A percentile compares a stretch with the other conserved stretches of the same genome.
These are phyloP conservation scores for Thelonectria discophora DNA, from an alignment of 2,329 filamentous ascomycete species.

Conservation along the genomic window DNA sequence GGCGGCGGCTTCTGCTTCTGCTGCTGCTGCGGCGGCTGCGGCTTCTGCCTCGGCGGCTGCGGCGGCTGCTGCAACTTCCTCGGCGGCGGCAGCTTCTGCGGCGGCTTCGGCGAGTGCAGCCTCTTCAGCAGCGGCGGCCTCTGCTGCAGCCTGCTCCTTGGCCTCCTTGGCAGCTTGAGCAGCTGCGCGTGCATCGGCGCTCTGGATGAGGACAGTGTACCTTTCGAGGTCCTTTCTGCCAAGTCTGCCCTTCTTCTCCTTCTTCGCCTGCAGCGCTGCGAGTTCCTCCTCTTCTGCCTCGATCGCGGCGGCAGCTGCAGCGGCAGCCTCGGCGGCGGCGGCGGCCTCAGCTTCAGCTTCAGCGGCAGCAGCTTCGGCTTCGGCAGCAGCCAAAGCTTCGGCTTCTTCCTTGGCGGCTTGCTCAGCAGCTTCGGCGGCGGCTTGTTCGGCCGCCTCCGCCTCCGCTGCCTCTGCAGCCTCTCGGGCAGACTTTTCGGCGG, in stretches of 20 bases:
- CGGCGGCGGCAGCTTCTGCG: conserved; percentile 34
- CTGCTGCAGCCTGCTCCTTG: conserved; percentile 23
- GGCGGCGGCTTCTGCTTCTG: conserved; percentile 28
- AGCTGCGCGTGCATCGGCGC: conserved; percentile 7
- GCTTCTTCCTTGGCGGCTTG: conserved; percentile 34
- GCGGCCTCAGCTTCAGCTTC: conserved; percentile 35
- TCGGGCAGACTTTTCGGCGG: conserved; percentile 21
- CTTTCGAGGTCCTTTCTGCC: conserved; percentile 39
- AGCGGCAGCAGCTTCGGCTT: conserved; percentile 12
- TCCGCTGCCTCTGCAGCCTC: conserved; percentile 28
- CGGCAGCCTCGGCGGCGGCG: conserved; percentile 25
- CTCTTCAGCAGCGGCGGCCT: conserved; percentile 35
- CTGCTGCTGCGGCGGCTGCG: conserved; percentile 36
- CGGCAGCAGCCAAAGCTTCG: conserved; percentile 38
- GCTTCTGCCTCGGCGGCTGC: conserved; percentile 41
- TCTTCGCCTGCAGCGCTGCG: conserved; percentile 33
- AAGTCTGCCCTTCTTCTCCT: conserved; percentile 35
- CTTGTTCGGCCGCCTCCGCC: conserved; percentile 36
- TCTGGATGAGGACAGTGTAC: conserved; percentile 24
- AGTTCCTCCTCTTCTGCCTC: conserved; percentile 21
- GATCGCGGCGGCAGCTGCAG: conserved; percentile 15
- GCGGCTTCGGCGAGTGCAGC: conserved; percentile 21
- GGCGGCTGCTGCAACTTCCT: conserved; percentile 29
- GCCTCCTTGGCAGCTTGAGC: conserved; percentile 34
- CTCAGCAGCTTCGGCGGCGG: conserved; percentile 30